Evolutionary conservation across 768 basidiomycete species (phyloP).

Genomic region (Xanthoconium purpureum): DNA sequence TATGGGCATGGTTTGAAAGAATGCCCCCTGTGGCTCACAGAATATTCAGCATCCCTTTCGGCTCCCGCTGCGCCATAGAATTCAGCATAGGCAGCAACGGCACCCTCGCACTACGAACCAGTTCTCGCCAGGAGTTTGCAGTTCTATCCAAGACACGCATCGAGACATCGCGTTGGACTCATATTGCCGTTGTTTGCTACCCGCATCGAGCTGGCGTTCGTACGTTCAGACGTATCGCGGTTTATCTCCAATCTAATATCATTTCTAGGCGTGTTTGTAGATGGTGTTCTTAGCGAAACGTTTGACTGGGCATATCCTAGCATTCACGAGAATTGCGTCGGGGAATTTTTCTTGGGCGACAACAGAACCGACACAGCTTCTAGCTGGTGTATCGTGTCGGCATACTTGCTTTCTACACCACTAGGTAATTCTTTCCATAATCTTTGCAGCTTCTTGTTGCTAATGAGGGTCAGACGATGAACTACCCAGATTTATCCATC

Average conservation of each 20-base stretch:
- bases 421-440: constrained; percentile 40
- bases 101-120: constrained; percentile 46
- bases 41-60: constrained; percentile 37
- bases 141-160: constrained; percentile 48
- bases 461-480: constrained; percentile 53
- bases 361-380: constrained; percentile 34
- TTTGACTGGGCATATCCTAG: constrained; percentile 65
- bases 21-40: constrained; percentile 35
- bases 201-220: constrained; percentile 62
- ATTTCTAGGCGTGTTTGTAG: constrained; percentile 63
- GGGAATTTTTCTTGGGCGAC: constrained; percentile 58
- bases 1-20: constrained; percentile 49
- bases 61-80: constrained; percentile 36
- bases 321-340: constrained; percentile 34
- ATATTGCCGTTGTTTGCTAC: constrained; percentile 65
- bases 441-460: background rate
- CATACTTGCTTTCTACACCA: constrained; percentile 57
- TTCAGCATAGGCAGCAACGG: constrained; percentile 56
- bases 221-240: constrained; percentile 32
- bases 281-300: constrained; percentile 65
- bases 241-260: background rate
- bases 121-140: constrained; percentile 37
- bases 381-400: constrained; percentile 67
- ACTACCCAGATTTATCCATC: constrained; percentile 70
- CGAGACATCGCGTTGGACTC: constrained; percentile 64